phyloP scores from a whole-genome alignment of 805 yeast genomes.

The Spathaspora girioi region DNA sequence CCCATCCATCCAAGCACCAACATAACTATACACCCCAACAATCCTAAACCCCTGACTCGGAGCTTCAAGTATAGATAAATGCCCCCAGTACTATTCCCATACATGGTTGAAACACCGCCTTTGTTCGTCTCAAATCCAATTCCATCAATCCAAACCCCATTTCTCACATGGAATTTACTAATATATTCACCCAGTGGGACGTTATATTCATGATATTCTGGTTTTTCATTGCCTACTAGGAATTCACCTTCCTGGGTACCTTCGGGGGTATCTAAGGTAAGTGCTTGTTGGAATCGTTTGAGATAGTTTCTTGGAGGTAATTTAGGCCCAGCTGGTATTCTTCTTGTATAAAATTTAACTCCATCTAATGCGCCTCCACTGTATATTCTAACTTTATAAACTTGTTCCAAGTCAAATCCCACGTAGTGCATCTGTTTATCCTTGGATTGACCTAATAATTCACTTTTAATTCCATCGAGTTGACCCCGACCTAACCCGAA shows the following conservation, averaged over 20 bases:
- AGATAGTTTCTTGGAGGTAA: constrained; percentile 47
- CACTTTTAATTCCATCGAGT: constrained; percentile 37
- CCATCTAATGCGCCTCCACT: constrained; percentile 86
- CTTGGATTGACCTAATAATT: constrained; percentile 24
- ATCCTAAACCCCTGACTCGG: constrained; percentile 57
- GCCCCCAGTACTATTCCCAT: constrained; percentile 71
- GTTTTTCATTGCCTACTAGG: constrained; percentile 51
- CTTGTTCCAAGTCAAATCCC: constrained; percentile 32
- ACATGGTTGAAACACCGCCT: constrained; percentile 52
- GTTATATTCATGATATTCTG: constrained; percentile 50
- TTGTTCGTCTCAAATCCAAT: constrained; percentile 63
- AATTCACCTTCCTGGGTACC: constrained; percentile 2
- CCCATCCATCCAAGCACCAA: constrained; percentile 70
- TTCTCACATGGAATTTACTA: constrained; percentile 57
- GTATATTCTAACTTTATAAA: constrained; percentile 58
- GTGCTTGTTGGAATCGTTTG: constrained; percentile 13
- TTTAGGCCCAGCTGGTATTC: constrained; percentile 28
- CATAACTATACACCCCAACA: constrained; percentile 70
- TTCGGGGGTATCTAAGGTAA: neutral
- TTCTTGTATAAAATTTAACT: constrained; percentile 44
- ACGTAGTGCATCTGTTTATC: constrained; percentile 19
- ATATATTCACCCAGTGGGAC: constrained; percentile 59
- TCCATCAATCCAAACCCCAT: constrained; percentile 91
- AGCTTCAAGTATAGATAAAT: constrained; percentile 49
- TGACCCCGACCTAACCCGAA: constrained; percentile 41